Evolutionary conservation across 192 early-diverging fungal genomes (phyloP).

Genomic region (Paraglomus brasilianum): DNA sequence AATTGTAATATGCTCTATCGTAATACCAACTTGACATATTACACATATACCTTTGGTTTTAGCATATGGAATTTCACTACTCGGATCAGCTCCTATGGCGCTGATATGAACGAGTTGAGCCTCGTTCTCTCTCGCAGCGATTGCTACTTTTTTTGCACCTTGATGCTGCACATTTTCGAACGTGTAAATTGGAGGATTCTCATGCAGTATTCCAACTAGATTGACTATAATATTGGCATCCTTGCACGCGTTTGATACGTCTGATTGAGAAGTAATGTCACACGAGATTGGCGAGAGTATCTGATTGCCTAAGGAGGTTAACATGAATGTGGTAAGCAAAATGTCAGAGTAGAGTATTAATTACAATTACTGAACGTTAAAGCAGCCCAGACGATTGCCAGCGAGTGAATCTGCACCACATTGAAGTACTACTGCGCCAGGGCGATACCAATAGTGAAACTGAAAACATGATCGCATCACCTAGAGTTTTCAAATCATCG

Average conservation of each 20-base stretch:
- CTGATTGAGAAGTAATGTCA: constrained; percentile 29
- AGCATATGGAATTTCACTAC: constrained; percentile 32
- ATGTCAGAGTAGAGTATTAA: neutral
- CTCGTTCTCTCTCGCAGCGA: constrained; percentile 25
- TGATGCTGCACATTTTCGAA: constrained; percentile 37
- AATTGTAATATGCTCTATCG: neutral
- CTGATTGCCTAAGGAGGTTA: neutral
- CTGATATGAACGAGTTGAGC: constrained; percentile 36
- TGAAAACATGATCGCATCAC: neutral
- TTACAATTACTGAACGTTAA: neutral
- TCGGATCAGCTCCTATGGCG: constrained; percentile 38
- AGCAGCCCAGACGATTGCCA: constrained; percentile 91
- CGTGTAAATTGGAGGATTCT: constrained; percentile 33
- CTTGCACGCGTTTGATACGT: constrained; percentile 27
- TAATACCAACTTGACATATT: neutral
- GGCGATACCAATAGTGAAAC: constrained; percentile 65
- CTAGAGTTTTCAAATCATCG: neutral
- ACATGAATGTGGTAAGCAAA: neutral
- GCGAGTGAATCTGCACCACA: constrained; percentile 97
- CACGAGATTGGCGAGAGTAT: constrained; percentile 11
- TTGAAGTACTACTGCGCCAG: constrained; percentile 90
- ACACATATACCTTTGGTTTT: constrained; percentile 36
- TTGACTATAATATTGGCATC: constrained; percentile 34
- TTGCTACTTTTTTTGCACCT: constrained; percentile 36
- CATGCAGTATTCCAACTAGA: constrained; percentile 42